Percentiles rank a stretch among this genome's conserved stretches.
These are phyloP conservation scores for Phytophthora sp. DNA, from an alignment of 352 stramenopile genomes.

Conservation along the genomic window DNA sequence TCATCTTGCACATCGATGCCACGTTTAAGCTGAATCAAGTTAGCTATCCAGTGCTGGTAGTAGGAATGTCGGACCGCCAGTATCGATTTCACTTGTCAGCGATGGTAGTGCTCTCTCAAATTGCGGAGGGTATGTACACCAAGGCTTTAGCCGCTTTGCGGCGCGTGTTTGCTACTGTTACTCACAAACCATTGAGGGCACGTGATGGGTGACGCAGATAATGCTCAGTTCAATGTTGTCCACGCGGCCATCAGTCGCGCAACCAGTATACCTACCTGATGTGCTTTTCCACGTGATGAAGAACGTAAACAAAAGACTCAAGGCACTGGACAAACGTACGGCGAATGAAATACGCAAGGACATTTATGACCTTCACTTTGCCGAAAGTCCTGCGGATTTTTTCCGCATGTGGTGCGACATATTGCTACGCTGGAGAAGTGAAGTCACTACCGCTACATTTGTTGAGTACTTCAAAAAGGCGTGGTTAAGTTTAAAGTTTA, in stretches of 20 bases:
- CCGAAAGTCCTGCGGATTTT: background rate
- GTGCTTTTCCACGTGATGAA: slow-evolving; percentile 6
- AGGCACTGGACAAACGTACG: background rate
- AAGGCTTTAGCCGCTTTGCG: background rate
- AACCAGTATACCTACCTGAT: background rate
- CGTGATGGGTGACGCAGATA: background rate
- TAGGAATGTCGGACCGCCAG: background rate
- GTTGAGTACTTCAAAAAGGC: background rate
- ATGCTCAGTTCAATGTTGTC: background rate
- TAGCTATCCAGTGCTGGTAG: background rate
- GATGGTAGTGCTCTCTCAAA: background rate
- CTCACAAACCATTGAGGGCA: background rate
- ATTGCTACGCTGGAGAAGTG: background rate
- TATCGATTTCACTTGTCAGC: background rate
- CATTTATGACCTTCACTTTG: background rate
- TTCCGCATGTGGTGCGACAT: background rate
- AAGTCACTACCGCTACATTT: background rate
- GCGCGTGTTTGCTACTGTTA: background rate
- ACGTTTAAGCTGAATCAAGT: background rate
- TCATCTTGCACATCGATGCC: background rate
- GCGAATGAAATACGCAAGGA: background rate
- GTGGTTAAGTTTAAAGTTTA: background rate
- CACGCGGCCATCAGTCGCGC: background rate
- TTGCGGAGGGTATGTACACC: no score
- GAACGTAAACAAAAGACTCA: background rate